phyloP scores from a whole-genome alignment of 1,139 yeast species.

The Meyerozyma smithsonii region DNA sequence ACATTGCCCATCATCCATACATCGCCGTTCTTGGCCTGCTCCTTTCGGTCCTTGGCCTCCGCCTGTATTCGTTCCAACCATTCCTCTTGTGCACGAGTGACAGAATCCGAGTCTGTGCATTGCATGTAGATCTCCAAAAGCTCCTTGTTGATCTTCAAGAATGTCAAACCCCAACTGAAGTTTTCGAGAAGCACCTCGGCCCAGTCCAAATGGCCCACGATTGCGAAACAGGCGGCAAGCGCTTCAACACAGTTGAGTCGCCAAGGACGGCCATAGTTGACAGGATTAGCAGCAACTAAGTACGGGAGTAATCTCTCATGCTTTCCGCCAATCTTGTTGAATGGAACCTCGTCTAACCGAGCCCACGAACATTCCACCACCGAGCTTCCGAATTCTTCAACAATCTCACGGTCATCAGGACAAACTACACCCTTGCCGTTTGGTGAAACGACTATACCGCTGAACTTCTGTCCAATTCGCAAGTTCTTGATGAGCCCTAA shows the following conservation, averaged over 20 bases:
- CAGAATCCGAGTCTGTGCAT: constrained; percentile 79
- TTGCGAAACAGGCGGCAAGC: constrained; percentile 93
- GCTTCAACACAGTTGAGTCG: constrained; percentile 95
- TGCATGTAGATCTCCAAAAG: constrained; percentile 66
- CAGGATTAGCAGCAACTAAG: constrained; percentile 93
- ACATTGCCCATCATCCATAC: constrained; percentile 79
- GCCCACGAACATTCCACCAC: constrained; percentile 99
- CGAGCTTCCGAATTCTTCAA: constrained; percentile 82
- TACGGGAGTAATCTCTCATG: constrained; percentile 86
- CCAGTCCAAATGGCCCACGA: constrained; percentile 89
- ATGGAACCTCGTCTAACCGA: constrained; percentile 90
- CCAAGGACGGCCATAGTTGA: constrained; percentile 97
- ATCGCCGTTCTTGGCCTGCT: constrained; percentile 50
- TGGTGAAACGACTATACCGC: constrained; percentile 89
- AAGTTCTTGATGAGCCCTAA: constrained; percentile 76
- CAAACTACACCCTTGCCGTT: constrained; percentile 89
- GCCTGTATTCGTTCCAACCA: constrained; percentile 69
- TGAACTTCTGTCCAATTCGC: constrained; percentile 86
- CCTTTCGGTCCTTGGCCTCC: constrained; percentile 64
- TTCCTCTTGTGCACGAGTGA: constrained; percentile 65
- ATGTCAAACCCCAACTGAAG: constrained; percentile 91
- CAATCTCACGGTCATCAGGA: constrained; percentile 77
- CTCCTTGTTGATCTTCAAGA: constrained; percentile 77
- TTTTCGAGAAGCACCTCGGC: constrained; percentile 70
- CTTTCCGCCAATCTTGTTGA: constrained; percentile 84